Percentiles rank a stretch among this genome's conserved stretches.
phyloP scores from a whole-genome alignment of 1,139 yeast genomes.

The Kodamaea anthophila region DNA sequence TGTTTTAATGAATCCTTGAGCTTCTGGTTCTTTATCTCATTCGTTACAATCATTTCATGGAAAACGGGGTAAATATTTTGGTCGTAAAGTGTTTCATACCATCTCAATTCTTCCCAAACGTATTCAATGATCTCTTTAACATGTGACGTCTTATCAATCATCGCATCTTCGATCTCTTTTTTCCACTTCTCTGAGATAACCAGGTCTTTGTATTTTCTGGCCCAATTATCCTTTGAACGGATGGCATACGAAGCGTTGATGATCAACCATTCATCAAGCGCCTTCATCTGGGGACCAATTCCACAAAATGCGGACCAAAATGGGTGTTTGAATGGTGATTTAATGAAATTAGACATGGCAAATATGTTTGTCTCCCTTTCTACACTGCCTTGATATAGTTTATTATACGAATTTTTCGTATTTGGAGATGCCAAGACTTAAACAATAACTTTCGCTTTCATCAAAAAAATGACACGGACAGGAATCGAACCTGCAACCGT shows the following conservation, averaged over 20 bases:
- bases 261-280: conserved; percentile 13
- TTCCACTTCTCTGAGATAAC: conserved; percentile 27
- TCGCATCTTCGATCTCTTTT: conserved; percentile 18
- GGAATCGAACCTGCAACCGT: conserved; percentile 20
- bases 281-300: conserved; percentile 12
- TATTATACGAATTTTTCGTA: conserved; percentile 1
- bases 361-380: too few relatives aligned
- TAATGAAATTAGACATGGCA: conserved; percentile 1
- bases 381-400: too few relatives aligned
- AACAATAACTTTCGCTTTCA: neutral
- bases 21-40: conserved; percentile 9
- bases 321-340: conserved; percentile 9
- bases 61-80: conserved; percentile 9
- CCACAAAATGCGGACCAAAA: conserved; percentile 12
- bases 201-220: conserved; percentile 21
- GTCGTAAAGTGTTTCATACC: conserved; percentile 20
- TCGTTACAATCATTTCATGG: conserved; percentile 11
- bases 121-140: conserved; percentile 18
- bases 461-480: conserved; percentile 13
- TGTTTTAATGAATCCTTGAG: conserved; percentile 10
- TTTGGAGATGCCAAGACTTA: too few relatives aligned
- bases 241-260: conserved; percentile 9
- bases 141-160: conserved; percentile 10
- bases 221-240: conserved; percentile 26
- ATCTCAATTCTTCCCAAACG: conserved; percentile 22